phyloP scores from a whole-genome alignment of 169 alveolate species.

The Perkinsus marinus region DNA sequence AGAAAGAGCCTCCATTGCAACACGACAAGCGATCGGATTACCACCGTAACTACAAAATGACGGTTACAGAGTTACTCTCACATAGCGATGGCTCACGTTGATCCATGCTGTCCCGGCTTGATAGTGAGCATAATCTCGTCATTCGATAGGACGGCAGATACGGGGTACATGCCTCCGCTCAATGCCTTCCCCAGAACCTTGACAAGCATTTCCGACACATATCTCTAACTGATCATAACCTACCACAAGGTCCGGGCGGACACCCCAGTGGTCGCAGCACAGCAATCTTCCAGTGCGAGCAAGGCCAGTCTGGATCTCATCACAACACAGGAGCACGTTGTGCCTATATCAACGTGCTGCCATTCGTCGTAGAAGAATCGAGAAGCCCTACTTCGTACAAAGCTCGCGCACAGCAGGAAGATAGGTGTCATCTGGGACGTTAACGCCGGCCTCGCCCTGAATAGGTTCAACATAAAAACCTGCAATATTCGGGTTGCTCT shows the following conservation, averaged over 20 bases:
- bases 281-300: slow-evolving; percentile 77
- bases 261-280: slow-evolving; percentile 44
- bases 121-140: slow-evolving; percentile 66
- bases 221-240: not conserved
- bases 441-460: slow-evolving; percentile 87
- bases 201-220: not conserved
- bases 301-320: slow-evolving; percentile 80
- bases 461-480: slow-evolving; percentile 79
- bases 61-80: not conserved
- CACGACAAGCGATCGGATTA: slow-evolving; percentile 69
- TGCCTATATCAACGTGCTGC: not conserved
- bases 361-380: not conserved
- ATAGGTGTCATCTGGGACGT: slow-evolving; percentile 69
- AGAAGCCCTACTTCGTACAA: slow-evolving; percentile 41
- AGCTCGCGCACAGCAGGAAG: slow-evolving; percentile 46
- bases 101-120: slow-evolving; percentile 84
- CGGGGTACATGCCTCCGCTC: slow-evolving; percentile 80
- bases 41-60: slow-evolving; percentile 32
- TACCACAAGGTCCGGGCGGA: slow-evolving; percentile 66
- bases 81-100: slow-evolving; percentile 54
- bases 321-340: slow-evolving; percentile 51
- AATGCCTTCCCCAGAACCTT: slow-evolving; percentile 69
- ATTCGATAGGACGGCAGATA: slow-evolving; percentile 68
- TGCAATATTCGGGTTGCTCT: slow-evolving; percentile 53
- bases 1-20: slow-evolving; percentile 62